Conservation (phyloP, 305 asterid species). For the Fraxinus greggii region DNA sequence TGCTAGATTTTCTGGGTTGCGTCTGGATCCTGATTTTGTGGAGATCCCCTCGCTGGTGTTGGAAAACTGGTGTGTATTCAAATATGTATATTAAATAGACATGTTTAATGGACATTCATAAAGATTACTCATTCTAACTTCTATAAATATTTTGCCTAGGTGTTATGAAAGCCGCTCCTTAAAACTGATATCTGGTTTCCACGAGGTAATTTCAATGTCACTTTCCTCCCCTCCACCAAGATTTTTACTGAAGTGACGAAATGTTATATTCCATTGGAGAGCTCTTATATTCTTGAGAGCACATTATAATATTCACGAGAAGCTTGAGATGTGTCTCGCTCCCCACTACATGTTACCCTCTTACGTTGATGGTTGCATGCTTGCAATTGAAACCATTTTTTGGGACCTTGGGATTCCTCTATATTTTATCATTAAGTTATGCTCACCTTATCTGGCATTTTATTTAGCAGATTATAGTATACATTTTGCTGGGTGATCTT, state of each 20-base stretch:
- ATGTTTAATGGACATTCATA: not conserved
- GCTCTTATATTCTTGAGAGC: not conserved
- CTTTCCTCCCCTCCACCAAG: not conserved
- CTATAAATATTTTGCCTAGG: slow-evolving; percentile 43
- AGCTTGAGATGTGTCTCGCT: not conserved
- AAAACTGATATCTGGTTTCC: slow-evolving; percentile 85
- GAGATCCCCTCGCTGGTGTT: slow-evolving; percentile 83
- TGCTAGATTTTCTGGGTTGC: slow-evolving; percentile 87
- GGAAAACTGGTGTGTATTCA: slow-evolving; percentile 68
- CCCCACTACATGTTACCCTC: not conserved
- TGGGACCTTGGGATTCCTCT: not conserved
- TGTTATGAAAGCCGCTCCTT: slow-evolving; percentile 75
- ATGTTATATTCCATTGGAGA: not conserved
- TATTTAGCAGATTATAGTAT: not conserved
- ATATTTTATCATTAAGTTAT: not conserved
- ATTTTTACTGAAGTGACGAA: not conserved
- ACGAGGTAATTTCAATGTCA: slow-evolving; percentile 56
- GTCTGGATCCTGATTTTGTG: slow-evolving; percentile 90
- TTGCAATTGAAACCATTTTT: not conserved
- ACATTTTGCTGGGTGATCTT: not conserved
- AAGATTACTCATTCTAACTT: slow-evolving; percentile 1
- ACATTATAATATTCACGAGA: not conserved
- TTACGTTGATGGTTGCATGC: not conserved
- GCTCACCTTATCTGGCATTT: not conserved
- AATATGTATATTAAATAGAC: not conserved